Base-by-base conservation (phyloP, 257 asterid genomes). In the Scutellaria baicalensis region DNA sequence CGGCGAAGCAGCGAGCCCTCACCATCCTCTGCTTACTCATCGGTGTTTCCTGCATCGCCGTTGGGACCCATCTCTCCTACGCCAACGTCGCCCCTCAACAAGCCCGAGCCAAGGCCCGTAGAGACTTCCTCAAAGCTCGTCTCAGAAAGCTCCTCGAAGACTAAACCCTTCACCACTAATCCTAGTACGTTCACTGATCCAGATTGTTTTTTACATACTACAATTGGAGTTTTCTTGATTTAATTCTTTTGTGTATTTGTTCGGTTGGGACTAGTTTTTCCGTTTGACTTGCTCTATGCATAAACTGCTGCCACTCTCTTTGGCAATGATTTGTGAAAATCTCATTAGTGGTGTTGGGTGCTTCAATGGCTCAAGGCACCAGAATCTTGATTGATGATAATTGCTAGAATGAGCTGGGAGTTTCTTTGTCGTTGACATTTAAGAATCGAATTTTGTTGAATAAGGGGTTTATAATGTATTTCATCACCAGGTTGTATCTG, bases 101-200 rank as follows among this genome's bases (percentile, higher is more conserved):
- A 69, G 88, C 88, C 76, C 84, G 88, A 55, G 12, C 69, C 31
- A 79, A 78, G 78, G 86, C 88, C 76, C 85, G 88, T 5, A 80
- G 68, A 11, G 81, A 83, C 14, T 85, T 16, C 81, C 72, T 83
- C 68, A 80, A 77, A 75, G 78, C 82, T 36, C 91, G 84, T 33
- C 83, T 86, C 75, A 69, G 78, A 64, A 75, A 78, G 52, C 49
- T 79, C 65, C 77, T 85, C 71, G 64, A 80, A 23, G 88, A 88
- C 59, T 84, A 66, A 74, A 66, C 73, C 42, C 1, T 1, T 70
- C 36, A 23, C 59, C 69, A 1, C 42, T 64, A 6, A 12, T 4
- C 33, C 8, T 27, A 27, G 33, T 3, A 27, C 33, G 33, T 1
- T 27, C 33, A 27, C 33, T 27, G 33, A 27, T 27, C 33, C 5